Evolutionary conservation across 805 yeast species (phyloP), one percentile per base, ranked within the genome.

Genomic region (Tetrapisispora nanseiensis): DNA sequence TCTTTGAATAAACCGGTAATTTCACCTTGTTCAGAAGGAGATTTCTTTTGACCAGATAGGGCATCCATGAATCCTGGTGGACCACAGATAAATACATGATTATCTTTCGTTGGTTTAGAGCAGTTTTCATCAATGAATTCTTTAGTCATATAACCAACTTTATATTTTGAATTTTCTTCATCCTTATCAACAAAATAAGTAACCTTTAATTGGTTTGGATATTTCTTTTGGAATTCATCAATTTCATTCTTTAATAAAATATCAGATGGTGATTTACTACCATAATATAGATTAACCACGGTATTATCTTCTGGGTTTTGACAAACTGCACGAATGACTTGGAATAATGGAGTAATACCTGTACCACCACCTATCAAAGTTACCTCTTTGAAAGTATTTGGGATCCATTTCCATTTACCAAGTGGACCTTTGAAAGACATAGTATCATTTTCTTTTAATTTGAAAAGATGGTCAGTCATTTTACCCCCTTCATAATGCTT

Each of bases 261-360:
- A 63, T 92, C 98, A n/a, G 69, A 69, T 36, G 78, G 76, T 44
- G 87, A 68, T 66, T 78, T 70, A 64, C 78, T 78, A 57, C 95
- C 97, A 69, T 84, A 90, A 61, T 76, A 70, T 54, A 92, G 71
- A 49, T 79, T 73, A 49, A 92, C 80, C 74, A 86, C 82, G 57
- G 98, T 92, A 1, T 41, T 41, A 69, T 92, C 97, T 36, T 67
- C 69, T 43, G 95, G 89, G 72, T 89, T 78, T 61, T 73, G 71
- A 57, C 84, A 72, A 61, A 90, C 75, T 62, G 77, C 80, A 57
- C 78, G 82, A 48, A 86, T 64, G 63, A 92, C 68, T 72, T 92
- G 98, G 73, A 75, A 89, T 66, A 92, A 73, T 46, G 98, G 98
- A 37, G 97, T 86, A 64, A 92, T 89, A 67, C 97, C 97, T 40